A percentile compares a stretch with the other conserved stretches of the same genome.
These are phyloP conservation scores for Salix koriyanagi DNA, from an alignment of 345 rosid species.

Conservation along the genomic window DNA sequence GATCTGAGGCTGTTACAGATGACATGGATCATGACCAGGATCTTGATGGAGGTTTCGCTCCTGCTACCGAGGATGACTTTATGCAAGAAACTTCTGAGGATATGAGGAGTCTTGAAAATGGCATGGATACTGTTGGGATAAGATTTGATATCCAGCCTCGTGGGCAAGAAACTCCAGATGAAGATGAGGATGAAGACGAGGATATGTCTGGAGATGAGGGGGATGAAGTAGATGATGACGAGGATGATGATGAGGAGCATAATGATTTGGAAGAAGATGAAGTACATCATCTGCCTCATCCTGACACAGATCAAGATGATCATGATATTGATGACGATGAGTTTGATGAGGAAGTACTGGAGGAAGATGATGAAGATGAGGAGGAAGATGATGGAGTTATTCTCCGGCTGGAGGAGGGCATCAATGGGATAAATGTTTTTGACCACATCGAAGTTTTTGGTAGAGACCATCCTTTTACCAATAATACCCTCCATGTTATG, in stretches of 20 bases:
- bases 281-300: conserved; percentile 82
- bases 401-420: conserved; percentile 83
- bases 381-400: conserved; percentile 91
- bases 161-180: conserved; percentile 75
- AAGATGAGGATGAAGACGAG: conserved; percentile 80
- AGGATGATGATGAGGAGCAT: conserved; percentile 61
- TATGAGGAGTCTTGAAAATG: conserved; percentile 66
- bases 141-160: conserved; percentile 75
- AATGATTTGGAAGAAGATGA: conserved; percentile 79
- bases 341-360: conserved; percentile 87
- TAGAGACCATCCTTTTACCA: conserved; percentile 74
- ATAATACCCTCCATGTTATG: conserved; percentile 88
- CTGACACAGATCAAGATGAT: conserved; percentile 92
- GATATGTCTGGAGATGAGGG: conserved; percentile 84
- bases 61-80: conserved; percentile 68
- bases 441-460: conserved; percentile 92
- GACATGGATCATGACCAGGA: conserved; percentile 97
- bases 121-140: conserved; percentile 60
- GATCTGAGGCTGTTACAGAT: conserved; percentile 78
- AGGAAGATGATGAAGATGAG: conserved; percentile 86
- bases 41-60: conserved; percentile 67
- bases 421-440: conserved; percentile 82
- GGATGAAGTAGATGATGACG: conserved; percentile 67
- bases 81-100: conserved; percentile 89
- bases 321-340: conserved; percentile 93